These are phyloP conservation scores for Linum usitatissimum DNA, from an alignment of 345 rosid species.

Conservation along the genomic window DNA sequence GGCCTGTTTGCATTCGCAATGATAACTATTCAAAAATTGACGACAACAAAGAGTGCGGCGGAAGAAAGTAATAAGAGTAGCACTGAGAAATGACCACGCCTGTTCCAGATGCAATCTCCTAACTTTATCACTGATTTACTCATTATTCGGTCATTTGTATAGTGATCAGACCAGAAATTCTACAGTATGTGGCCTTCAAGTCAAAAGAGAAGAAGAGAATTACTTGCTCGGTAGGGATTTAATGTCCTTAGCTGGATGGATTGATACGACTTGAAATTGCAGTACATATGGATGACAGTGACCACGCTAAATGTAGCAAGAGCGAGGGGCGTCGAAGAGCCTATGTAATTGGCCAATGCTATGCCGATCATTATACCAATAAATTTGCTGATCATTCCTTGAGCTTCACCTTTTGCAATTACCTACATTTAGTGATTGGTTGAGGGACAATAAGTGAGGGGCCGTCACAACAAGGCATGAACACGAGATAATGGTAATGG, in stretches of 20 bases:
- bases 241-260: constrained; percentile 85
- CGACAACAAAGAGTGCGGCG: not conserved
- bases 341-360: constrained; percentile 58
- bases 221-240: constrained; percentile 97
- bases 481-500: not conserved
- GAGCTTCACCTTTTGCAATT: constrained; percentile 98
- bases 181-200: not conserved
- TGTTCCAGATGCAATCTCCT: too few species aligned
- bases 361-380: constrained; percentile 78
- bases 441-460: constrained; percentile 5
- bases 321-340: constrained; percentile 69
- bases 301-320: constrained; percentile 71
- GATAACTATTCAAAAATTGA: not conserved
- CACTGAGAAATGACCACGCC: too few species aligned
- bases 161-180: too few species aligned
- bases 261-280: constrained; percentile 88
- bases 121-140: too few species aligned
- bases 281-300: constrained; percentile 87
- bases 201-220: constrained; percentile 14
- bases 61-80: too few species aligned
- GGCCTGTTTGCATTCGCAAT: constrained; percentile 36
- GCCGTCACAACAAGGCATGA: not conserved
- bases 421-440: constrained; percentile 39
- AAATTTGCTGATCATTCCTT: constrained; percentile 97
- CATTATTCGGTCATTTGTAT: too few species aligned